Percentiles rank a stretch among this genome's conserved stretches.
Evolutionary conservation across 805 yeast genomes (phyloP).

Genomic region (Geotrichum ghanense): DNA sequence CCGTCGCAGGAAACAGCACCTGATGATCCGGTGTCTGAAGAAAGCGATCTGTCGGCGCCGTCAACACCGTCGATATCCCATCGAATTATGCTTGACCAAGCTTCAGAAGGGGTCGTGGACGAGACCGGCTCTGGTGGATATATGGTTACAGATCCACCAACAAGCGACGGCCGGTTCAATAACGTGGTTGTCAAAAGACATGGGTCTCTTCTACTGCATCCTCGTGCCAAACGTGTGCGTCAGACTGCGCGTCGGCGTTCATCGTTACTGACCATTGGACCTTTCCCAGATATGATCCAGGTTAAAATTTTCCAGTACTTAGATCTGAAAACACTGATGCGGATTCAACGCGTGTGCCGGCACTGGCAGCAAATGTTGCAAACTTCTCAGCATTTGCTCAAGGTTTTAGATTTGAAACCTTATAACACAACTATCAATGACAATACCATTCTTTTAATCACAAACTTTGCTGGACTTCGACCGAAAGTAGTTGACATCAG

Average conservation of each 20-base stretch:
- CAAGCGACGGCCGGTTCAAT: background rate
- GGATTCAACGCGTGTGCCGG: conserved; percentile 43
- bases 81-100: background rate
- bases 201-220: conserved; percentile 5
- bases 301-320: conserved; percentile 42
- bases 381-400: conserved; percentile 43
- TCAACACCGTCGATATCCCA: background rate
- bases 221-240: conserved; percentile 8
- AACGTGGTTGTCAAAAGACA: background rate
- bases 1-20: background rate
- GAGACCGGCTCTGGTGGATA: background rate
- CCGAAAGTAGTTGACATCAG: conserved; percentile 52
- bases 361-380: conserved; percentile 60
- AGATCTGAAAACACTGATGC: conserved; percentile 50
- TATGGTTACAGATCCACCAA: background rate
- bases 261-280: conserved; percentile 44
- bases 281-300: conserved; percentile 50
- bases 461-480: conserved; percentile 60
- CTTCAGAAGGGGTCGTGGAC: background rate
- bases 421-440: conserved; percentile 57
- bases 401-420: conserved; percentile 42
- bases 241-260: conserved; percentile 34
- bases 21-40: background rate
- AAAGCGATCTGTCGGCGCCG: background rate
- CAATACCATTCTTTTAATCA: conserved; percentile 41